Evolutionary conservation across 2,329 filamentous ascomycete species (phyloP).

Genomic region (Pestalotiopsis sp.): DNA sequence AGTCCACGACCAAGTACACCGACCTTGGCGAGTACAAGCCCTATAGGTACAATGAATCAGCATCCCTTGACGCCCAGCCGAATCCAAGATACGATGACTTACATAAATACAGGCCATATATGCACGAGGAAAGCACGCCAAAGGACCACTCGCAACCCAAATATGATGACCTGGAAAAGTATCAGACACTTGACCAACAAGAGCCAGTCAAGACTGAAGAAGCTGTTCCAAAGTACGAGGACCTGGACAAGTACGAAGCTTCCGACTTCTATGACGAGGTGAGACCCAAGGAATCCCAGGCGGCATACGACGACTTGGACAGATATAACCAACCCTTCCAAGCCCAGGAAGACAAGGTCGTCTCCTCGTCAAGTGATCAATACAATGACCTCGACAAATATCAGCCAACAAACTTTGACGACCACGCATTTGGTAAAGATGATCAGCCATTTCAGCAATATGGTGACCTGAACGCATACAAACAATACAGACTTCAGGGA

Average conservation of each 20-base stretch:
- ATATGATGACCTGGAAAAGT: constrained; percentile 42
- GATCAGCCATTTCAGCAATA: constrained; percentile 33
- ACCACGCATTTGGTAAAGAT: constrained; percentile 20
- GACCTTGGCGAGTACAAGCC: constrained; percentile 41
- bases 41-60: constrained; percentile 36
- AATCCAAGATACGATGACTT: constrained; percentile 37
- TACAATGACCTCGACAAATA: constrained; percentile 45
- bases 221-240: constrained; percentile 38
- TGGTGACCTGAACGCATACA: constrained; percentile 43
- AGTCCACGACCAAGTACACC: constrained; percentile 27
- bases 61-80: constrained; percentile 24
- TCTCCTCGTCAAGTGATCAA: constrained; percentile 18
- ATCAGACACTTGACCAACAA: constrained; percentile 29
- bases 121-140: constrained; percentile 30
- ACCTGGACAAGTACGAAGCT: constrained; percentile 42
- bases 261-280: constrained; percentile 30
- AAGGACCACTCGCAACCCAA: constrained; percentile 19
- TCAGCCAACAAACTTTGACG: constrained; percentile 22
- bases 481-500: constrained; percentile 36
- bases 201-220: constrained; percentile 30
- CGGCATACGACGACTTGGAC: constrained; percentile 43
- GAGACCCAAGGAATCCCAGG: constrained; percentile 26
- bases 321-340: constrained; percentile 32
- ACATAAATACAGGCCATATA: constrained; percentile 34
- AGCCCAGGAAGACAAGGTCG: constrained; percentile 30